Evolutionary conservation across 139 green algal genomes (phyloP).

Genomic region (Zygnema cylindricum): DNA sequence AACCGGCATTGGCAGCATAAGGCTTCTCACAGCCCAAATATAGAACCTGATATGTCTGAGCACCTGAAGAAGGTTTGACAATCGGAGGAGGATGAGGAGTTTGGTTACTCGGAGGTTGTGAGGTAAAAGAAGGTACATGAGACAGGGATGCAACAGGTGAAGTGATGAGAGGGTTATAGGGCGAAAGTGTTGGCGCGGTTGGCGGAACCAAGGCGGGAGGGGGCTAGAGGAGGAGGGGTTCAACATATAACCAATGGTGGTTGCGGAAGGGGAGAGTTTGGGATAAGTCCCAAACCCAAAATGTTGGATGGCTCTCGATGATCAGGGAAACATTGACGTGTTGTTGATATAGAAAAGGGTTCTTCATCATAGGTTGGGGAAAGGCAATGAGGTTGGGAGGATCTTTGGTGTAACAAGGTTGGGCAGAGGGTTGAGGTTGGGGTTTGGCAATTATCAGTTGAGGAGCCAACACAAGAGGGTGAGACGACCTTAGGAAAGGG

Average conservation of each 20-base stretch:
- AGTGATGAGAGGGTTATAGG: background rate
- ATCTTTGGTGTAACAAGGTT: too few species aligned
- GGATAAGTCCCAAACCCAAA: background rate
- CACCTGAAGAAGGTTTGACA: background rate
- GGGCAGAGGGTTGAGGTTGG: background rate
- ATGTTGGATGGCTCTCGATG: background rate
- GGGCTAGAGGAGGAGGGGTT: too few species aligned
- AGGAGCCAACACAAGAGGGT: background rate
- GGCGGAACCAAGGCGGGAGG: too few species aligned
- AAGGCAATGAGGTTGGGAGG: too few species aligned
- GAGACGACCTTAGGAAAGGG: background rate
- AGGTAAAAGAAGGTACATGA: too few species aligned
- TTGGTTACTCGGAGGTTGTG: background rate
- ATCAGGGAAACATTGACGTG: background rate
- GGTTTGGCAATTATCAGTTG: background rate
- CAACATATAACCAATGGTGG: background rate
- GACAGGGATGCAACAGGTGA: too few species aligned
- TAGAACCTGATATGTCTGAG: background rate
- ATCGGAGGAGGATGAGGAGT: background rate
- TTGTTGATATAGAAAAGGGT: background rate
- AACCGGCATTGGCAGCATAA: background rate
- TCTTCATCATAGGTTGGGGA: too few species aligned
- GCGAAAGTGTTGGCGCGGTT: background rate
- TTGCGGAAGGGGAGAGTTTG: background rate
- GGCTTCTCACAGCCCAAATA: background rate